Evolutionary conservation across 1,284 basidiomycete species (phyloP).

Genomic region (Ceratorhiza oryzae-sativae): DNA sequence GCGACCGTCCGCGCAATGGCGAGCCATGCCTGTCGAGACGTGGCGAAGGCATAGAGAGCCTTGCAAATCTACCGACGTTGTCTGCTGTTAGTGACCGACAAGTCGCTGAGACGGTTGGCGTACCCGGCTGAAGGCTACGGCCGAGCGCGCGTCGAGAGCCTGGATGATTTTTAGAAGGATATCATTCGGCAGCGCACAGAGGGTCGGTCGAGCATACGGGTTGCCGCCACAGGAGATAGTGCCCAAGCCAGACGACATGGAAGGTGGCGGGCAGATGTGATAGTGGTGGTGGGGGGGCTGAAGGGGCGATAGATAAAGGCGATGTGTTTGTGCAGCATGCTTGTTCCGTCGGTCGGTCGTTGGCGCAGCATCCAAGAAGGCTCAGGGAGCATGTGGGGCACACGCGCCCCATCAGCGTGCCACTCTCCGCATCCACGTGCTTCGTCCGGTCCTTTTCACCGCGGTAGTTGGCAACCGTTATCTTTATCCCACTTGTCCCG

Average conservation of each 20-base stretch:
- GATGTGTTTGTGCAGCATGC: slow-evolving; percentile 20
- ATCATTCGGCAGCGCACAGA: slow-evolving; percentile 36
- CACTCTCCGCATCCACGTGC: slow-evolving; percentile 38
- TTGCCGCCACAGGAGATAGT: slow-evolving; percentile 23
- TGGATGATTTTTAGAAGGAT: slow-evolving; percentile 36
- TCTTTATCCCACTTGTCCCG: slow-evolving; percentile 1
- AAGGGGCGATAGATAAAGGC: slow-evolving; percentile 37
- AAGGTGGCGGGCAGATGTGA: slow-evolving; percentile 11
- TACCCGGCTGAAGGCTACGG: slow-evolving; percentile 13
- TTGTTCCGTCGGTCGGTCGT: slow-evolving; percentile 36
- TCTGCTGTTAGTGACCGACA: slow-evolving; percentile 12
- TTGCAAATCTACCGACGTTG: slow-evolving; percentile 32
- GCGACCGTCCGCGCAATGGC: slow-evolving; percentile 31
- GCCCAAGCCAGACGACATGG: background rate
- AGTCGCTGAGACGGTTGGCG: background rate
- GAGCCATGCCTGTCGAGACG: slow-evolving; percentile 36
- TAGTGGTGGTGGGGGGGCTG: slow-evolving; percentile 29
- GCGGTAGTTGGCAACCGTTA: slow-evolving; percentile 10
- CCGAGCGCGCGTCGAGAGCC: slow-evolving; percentile 28
- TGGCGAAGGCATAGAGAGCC: slow-evolving; percentile 28
- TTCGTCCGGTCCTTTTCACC: slow-evolving; percentile 10
- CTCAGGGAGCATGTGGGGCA: slow-evolving; percentile 24
- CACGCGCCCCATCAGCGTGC: slow-evolving; percentile 27
- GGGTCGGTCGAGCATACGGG: slow-evolving; percentile 21
- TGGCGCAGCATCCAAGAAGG: slow-evolving; percentile 34